Percentiles rank a stretch among this genome's conserved stretches.
Evolutionary conservation across 257 asterid species (phyloP).

Genomic region (Fraxinus anomala): DNA sequence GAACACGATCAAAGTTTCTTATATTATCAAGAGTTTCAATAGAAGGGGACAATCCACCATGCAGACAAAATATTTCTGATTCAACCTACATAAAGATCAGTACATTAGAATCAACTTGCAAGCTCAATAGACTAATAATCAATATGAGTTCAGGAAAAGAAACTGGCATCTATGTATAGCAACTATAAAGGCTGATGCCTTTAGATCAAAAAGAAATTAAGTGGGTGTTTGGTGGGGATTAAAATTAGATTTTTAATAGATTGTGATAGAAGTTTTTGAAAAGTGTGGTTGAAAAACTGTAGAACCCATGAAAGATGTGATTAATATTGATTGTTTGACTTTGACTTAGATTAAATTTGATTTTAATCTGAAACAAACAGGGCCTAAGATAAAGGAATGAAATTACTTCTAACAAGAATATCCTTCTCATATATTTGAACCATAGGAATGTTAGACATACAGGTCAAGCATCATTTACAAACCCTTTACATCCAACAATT

Average conservation of each 20-base stretch:
- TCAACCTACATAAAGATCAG: conserved; percentile 54
- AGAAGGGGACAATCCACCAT: conserved; percentile 83
- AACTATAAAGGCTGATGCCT: not conserved
- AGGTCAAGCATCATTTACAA: not conserved
- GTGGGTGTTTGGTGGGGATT: too few relatives aligned
- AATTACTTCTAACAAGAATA: not conserved
- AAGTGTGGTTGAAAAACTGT: too few relatives aligned
- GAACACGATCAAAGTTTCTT: conserved; percentile 79
- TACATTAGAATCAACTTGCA: conserved; percentile 13
- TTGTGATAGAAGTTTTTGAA: too few relatives aligned
- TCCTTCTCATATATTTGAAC: not conserved
- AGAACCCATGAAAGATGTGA: too few relatives aligned
- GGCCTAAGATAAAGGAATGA: not conserved
- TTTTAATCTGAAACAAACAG: too few relatives aligned
- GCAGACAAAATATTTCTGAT: conserved; percentile 81
- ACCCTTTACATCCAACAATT: not conserved
- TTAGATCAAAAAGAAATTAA: not conserved
- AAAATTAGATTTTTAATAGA: too few relatives aligned
- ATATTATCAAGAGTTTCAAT: conserved; percentile 78
- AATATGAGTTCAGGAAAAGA: conserved; percentile 1
- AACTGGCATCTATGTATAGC: conserved; percentile 7
- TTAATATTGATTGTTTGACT: too few relatives aligned
- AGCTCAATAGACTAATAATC: conserved; percentile 9
- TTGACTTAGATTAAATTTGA: too few relatives aligned
- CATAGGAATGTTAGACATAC: not conserved